phyloP scores from a whole-genome alignment of 805 yeast genomes.

The Metschnikowia gelsemii region DNA sequence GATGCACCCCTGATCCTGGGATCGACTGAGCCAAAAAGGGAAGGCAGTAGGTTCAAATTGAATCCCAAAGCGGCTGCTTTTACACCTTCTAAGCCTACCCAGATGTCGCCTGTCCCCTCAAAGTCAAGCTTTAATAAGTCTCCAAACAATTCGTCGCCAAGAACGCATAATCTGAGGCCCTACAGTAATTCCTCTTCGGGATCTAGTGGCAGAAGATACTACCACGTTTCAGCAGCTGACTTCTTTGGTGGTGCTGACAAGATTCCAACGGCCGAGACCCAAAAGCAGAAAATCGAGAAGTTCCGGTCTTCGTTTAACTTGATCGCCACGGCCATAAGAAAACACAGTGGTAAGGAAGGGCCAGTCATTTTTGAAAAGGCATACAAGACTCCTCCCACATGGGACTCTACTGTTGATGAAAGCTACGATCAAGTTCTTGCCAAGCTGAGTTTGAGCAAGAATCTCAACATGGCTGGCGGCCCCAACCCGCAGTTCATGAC shows the following conservation, averaged over 20 bases:
- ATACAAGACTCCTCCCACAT: conserved; percentile 73
- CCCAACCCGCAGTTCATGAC: conserved; percentile 29
- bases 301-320: conserved; percentile 51
- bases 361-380: conserved; percentile 54
- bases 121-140: conserved; percentile 25
- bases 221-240: conserved; percentile 41
- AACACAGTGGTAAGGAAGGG: conserved; percentile 21
- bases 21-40: conserved; percentile 12
- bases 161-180: conserved; percentile 33
- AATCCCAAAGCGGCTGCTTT: conserved; percentile 69
- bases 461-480: conserved; percentile 20
- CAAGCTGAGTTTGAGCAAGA: conserved; percentile 21
- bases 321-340: conserved; percentile 46
- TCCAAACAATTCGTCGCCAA: conserved; percentile 35
- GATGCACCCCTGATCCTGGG: conserved; percentile 4
- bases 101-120: conserved; percentile 30
- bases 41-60: conserved; percentile 57
- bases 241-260: conserved; percentile 41
- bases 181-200: conserved; percentile 24
- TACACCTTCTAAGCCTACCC: conserved; percentile 46
- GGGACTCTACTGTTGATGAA: conserved; percentile 61
- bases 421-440: conserved; percentile 55
- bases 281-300: conserved; percentile 33
- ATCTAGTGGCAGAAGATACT: conserved; percentile 26
- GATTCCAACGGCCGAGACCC: conserved; percentile 40